Evolutionary conservation across 495 filamentous ascomycete species (phyloP), one percentile per base, ranked within the genome.

Genomic region (Diplogelasinospora grovesii): DNA sequence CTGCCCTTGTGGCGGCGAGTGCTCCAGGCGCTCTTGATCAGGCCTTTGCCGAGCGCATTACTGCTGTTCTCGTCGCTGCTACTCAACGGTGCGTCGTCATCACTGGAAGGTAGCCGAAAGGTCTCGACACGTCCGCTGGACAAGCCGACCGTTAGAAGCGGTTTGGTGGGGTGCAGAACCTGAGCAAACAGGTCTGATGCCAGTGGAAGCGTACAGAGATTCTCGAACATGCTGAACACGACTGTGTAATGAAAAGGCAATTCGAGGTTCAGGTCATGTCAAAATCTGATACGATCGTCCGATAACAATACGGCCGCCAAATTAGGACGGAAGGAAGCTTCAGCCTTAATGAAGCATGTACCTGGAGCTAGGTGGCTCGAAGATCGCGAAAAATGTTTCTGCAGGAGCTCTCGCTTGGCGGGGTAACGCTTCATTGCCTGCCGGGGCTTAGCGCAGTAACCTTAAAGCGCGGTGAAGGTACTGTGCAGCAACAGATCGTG

Each of bases 1-100:
- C 88, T 95, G 4, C 88, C 92, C 69, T 93, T 89, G 60, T 98
- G 92, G 37, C 92, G 73, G 39, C 78, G 71, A 2, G 92, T 97
- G 43, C 78, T 74, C 92, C 92, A 98, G 53, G 77, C 71, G 2
- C 81, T 89, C 47, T 90, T 83, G 52, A 96, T 83, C 31, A 79
- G 71, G 1, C 81, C 80, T 50, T 72, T 82, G 21, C 86, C 86
- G 60, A 76, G 78, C 16, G 58, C 70, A 3, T 70, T 65, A 29
- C 64, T 70, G 43, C 61, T 60, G 30, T 69, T 60, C 32, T 57
- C 68, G 30, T 64, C 60, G 31, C 21, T 13, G 11, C 15, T 14
- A 9, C 30, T 18, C 5, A 8, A 3, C 7, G 36, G 22, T 31
- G 69, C 63, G 36, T 73, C 70, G 32, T 71, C 69, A 15, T 66